Conservation (phyloP, 228 moss, liverwort and hornwort species). For the Sphagnum magellanicum region DNA sequence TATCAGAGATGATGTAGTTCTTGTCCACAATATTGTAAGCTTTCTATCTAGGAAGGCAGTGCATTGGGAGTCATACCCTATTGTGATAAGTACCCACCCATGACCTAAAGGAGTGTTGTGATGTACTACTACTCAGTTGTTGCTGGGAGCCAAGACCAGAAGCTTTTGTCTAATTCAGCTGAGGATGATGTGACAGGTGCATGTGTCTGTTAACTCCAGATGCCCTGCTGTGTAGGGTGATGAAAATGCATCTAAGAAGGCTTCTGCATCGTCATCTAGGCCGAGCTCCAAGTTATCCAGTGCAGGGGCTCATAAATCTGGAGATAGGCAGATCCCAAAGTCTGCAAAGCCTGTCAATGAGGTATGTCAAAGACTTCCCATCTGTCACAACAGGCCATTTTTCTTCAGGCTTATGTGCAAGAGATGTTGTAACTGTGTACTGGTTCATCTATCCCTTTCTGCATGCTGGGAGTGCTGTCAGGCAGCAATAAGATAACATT, state of each 20-base stretch:
- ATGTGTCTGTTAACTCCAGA: constrained; percentile 1
- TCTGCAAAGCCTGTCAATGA: constrained; percentile 20
- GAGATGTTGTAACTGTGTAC: neutral
- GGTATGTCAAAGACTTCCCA: constrained; percentile 3
- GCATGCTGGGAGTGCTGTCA: neutral
- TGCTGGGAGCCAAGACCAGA: neutral
- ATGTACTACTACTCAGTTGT: neutral
- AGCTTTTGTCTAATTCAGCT: neutral
- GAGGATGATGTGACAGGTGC: neutral
- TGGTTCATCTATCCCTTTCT: neutral
- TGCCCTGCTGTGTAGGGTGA: constrained; percentile 15
- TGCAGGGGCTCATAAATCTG: constrained; percentile 4
- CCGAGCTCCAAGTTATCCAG: constrained; percentile 1
- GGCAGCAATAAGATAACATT: neutral
- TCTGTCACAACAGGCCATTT: neutral
- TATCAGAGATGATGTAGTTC: neutral
- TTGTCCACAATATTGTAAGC: neutral
- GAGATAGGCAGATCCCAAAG: constrained; percentile 8
- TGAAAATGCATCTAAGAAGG: neutral
- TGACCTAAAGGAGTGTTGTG: neutral
- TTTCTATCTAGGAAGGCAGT: neutral
- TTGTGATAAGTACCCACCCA: neutral
- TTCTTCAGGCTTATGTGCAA: neutral
- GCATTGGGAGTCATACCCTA: neutral
- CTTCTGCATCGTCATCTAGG: neutral